A percentile compares a stretch with the other conserved stretches of the same genome.
Conservation (phyloP, 1,284 basidiomycete species). For the Boletellus dicymbophilus region DNA sequence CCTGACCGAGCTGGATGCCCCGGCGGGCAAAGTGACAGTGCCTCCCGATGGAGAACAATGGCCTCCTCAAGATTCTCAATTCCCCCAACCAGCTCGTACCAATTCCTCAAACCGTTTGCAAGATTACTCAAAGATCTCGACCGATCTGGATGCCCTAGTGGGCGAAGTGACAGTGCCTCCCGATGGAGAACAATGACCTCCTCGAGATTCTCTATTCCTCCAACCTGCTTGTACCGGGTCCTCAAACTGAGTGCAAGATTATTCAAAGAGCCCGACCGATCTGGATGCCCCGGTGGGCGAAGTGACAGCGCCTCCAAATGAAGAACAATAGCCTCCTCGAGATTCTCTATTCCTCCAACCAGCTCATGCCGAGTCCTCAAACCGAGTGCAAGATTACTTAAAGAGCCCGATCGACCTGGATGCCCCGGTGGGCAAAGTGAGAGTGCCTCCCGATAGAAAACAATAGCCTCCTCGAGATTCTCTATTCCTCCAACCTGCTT, state of each 20-base stretch:
- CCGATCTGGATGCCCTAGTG: too few species aligned
- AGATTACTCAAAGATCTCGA: too few species aligned
- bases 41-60: too few species aligned
- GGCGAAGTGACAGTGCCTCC: too few species aligned
- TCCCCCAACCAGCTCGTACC: too few species aligned
- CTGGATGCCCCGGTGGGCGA: too few species aligned
- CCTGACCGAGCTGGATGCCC: background rate
- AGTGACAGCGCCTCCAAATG: too few species aligned
- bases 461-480: background rate
- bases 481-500: too few species aligned
- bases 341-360: background rate
- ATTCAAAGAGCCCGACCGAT: background rate
- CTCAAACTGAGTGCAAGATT: background rate
- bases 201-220: too few species aligned
- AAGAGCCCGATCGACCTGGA: background rate
- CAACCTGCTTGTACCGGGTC: background rate
- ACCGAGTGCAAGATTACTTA: background rate
- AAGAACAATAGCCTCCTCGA: background rate
- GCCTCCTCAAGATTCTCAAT: background rate
- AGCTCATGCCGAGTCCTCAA: background rate
- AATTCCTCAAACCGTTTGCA: too few species aligned
- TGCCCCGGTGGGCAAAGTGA: background rate
- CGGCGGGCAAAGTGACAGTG: too few species aligned
- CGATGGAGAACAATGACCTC: too few species aligned
- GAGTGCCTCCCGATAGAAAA: background rate